These are phyloP conservation scores for Penicillium sp. DNA, from an alignment of 2,329 filamentous ascomycete species.

Conservation along the genomic window DNA sequence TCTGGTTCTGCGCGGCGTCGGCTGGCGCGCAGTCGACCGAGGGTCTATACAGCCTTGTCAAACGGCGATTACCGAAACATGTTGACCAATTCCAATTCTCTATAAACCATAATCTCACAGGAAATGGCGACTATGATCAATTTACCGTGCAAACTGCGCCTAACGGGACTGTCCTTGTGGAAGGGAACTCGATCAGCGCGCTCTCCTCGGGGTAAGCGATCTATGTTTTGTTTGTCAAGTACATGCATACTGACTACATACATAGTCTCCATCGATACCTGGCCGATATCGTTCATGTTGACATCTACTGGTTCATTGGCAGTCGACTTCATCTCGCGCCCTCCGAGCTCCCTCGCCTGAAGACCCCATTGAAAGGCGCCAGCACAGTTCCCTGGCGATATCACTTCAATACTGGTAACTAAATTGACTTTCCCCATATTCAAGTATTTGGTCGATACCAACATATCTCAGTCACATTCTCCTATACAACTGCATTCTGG, in stretches of 20 bases:
- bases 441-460: neutral
- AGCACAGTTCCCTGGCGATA: slow-evolving; percentile 54
- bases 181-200: slow-evolving; percentile 41
- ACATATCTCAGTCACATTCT: slow-evolving; percentile 51
- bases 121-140: slow-evolving; percentile 21
- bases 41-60: slow-evolving; percentile 29
- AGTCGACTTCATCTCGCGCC: slow-evolving; percentile 44
- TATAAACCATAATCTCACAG: slow-evolving; percentile 13
- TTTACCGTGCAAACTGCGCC: slow-evolving; percentile 23
- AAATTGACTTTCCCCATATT: neutral
- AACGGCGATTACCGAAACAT: slow-evolving; percentile 29
- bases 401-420: slow-evolving; percentile 55
- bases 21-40: slow-evolving; percentile 21
- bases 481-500: slow-evolving; percentile 57
- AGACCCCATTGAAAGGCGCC: slow-evolving; percentile 41
- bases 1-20: slow-evolving; percentile 11
- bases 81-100: slow-evolving; percentile 25
- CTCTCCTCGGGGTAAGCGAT: slow-evolving; percentile 37
- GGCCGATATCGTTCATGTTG: slow-evolving; percentile 47
- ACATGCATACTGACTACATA: neutral
- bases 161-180: slow-evolving; percentile 36
- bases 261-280: slow-evolving; percentile 47
- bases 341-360: slow-evolving; percentile 33
- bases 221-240: neutral
- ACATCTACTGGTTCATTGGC: slow-evolving; percentile 55